Percentiles rank a stretch among this genome's conserved stretches.
Conservation (phyloP, 495 filamentous ascomycete genomes). For the Neurospora sp. region DNA sequence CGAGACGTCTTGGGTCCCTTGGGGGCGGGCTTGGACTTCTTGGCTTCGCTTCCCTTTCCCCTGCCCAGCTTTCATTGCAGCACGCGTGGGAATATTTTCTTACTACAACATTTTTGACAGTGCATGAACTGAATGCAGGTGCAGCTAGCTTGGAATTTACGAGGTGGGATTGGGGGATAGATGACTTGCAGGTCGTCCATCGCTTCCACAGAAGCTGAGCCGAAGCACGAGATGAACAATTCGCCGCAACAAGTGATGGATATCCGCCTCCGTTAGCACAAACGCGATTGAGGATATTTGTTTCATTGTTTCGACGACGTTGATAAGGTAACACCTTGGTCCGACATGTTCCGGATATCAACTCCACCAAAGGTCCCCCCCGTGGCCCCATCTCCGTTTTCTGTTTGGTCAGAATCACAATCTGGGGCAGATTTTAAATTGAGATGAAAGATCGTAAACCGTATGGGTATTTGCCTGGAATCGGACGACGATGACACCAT, state of each 20-base stretch:
- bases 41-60: background rate
- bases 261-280: background rate
- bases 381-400: background rate
- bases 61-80: background rate
- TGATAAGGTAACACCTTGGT: background rate
- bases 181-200: background rate
- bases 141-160: background rate
- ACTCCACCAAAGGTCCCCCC: background rate
- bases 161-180: background rate
- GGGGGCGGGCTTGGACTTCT: background rate
- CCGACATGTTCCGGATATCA: background rate
- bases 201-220: background rate
- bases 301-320: background rate
- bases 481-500: background rate
- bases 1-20: background rate
- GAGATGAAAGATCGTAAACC: background rate
- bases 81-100: background rate
- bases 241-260: background rate
- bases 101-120: background rate
- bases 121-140: background rate
- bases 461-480: background rate
- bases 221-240: background rate
- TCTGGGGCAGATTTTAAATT: background rate
- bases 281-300: background rate
- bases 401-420: background rate